A percentile compares a stretch with the other conserved stretches of the same genome.
Conservation (phyloP, 768 basidiomycete species). For the Panellus pusillus region DNA sequence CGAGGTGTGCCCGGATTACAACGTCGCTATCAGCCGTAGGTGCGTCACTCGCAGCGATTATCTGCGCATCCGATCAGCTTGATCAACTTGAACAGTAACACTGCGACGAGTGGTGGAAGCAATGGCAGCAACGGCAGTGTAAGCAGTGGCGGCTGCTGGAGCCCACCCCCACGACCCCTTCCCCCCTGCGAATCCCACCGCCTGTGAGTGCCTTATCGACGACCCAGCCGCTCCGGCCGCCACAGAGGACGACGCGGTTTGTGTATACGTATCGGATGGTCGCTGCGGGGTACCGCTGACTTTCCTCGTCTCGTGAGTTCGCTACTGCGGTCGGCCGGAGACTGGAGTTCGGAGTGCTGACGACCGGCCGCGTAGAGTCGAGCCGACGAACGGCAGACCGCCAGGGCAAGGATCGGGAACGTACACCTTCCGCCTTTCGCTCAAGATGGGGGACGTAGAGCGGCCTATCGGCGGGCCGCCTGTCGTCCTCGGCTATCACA, state of each 20-base stretch:
- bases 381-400: conserved; percentile 42
- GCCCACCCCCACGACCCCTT: conserved; percentile 16
- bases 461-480: conserved; percentile 48
- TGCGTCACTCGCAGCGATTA: conserved; percentile 15
- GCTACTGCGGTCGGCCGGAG: background rate
- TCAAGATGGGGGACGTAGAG: conserved; percentile 57
- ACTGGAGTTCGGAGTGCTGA: conserved; percentile 5
- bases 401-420: conserved; percentile 33
- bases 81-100: conserved; percentile 7
- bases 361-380: conserved; percentile 35
- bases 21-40: conserved; percentile 40
- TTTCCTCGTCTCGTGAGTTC: conserved; percentile 53
- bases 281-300: conserved; percentile 44
- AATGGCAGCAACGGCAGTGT: background rate
- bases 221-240: conserved; percentile 25
- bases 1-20: conserved; percentile 42
- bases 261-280: conserved; percentile 54
- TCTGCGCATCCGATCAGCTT: background rate
- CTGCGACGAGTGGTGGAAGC: conserved; percentile 25
- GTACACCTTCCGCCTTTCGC: conserved; percentile 54
- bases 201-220: conserved; percentile 8
- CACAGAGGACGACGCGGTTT: conserved; percentile 39
- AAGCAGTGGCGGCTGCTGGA: conserved; percentile 25
- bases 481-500: conserved; percentile 40
- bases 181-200: conserved; percentile 22